A percentile compares a stretch with the other conserved stretches of the same genome.
These are phyloP conservation scores for Piromyces sp. DNA, from an alignment of 192 early-diverging fungal species.

Conservation along the genomic window DNA sequence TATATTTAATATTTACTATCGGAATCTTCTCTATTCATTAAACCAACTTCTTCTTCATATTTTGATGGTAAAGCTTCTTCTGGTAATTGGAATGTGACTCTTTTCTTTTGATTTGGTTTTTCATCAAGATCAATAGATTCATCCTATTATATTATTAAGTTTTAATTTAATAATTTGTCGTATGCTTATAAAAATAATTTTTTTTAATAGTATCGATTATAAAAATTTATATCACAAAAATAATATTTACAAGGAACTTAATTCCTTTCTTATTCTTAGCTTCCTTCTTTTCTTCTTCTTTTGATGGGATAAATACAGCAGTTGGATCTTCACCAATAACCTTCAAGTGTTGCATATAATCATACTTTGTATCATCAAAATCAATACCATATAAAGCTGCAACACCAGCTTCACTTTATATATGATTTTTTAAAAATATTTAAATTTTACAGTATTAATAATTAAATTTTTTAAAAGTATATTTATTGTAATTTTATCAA, in stretches of 20 bases:
- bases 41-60: conserved; percentile 47
- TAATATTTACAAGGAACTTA: conserved; percentile 11
- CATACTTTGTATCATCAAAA: conserved; percentile 79
- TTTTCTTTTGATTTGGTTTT: conserved; percentile 3
- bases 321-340: conserved; percentile 52
- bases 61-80: conserved; percentile 54
- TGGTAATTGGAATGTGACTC: conserved; percentile 42
- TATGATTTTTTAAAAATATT: conserved; percentile 11
- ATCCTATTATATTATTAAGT: conserved; percentile 5
- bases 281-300: conserved; percentile 22
- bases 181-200: too few species aligned
- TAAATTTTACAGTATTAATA: neutral
- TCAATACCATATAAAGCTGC: conserved; percentile 80
- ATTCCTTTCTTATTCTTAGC: conserved; percentile 28
- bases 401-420: conserved; percentile 34
- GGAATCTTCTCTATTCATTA: conserved; percentile 47
- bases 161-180: too few species aligned
- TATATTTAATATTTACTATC: conserved; percentile 4
- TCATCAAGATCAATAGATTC: neutral
- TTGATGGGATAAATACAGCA: conserved; percentile 48
- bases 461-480: too few species aligned
- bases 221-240: too few species aligned
- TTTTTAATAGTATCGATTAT: too few species aligned
- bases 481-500: too few species aligned
- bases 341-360: conserved; percentile 86